phyloP scores from a whole-genome alignment of 441 rosid genomes.

The Dalechampia spathulata region DNA sequence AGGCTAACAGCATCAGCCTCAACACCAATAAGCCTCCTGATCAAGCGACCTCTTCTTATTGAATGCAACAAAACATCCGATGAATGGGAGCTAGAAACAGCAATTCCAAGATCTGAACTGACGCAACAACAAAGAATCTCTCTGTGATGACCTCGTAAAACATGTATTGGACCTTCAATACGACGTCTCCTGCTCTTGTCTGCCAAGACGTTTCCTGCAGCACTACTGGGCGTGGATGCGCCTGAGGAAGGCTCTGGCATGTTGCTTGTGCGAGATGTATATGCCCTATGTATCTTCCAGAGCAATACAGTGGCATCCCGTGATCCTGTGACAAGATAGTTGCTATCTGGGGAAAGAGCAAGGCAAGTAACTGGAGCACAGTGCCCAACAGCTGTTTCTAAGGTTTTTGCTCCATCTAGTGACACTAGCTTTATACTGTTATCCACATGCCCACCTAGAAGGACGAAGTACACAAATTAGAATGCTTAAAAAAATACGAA shows the following conservation, averaged over 20 bases:
- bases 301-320: slow-evolving; percentile 77
- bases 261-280: slow-evolving; percentile 43
- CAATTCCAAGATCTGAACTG: slow-evolving; percentile 84
- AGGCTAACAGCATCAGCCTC: slow-evolving; percentile 76
- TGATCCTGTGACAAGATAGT: slow-evolving; percentile 91
- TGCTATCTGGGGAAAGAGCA: slow-evolving; percentile 84
- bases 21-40: slow-evolving; percentile 75
- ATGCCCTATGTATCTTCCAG: slow-evolving; percentile 79
- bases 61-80: slow-evolving; percentile 82
- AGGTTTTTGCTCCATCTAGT: slow-evolving; percentile 82
- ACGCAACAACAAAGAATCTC: slow-evolving; percentile 77
- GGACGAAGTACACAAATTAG: slow-evolving; percentile 8
- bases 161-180: slow-evolving; percentile 96
- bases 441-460: slow-evolving; percentile 93
- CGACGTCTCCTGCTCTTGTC: slow-evolving; percentile 56
- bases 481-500: background rate
- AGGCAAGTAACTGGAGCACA: slow-evolving; percentile 98
- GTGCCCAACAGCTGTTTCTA: slow-evolving; percentile 87
- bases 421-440: slow-evolving; percentile 85
- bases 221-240: slow-evolving; percentile 38
- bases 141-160: slow-evolving; percentile 78
- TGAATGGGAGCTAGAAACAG: slow-evolving; percentile 67
- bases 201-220: slow-evolving; percentile 40
- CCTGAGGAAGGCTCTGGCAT: slow-evolving; percentile 47
- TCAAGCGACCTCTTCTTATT: slow-evolving; percentile 76